A percentile compares a stretch with the other conserved stretches of the same genome.
phyloP scores from a whole-genome alignment of 768 basidiomycete species.

The Mrakia gelida region DNA sequence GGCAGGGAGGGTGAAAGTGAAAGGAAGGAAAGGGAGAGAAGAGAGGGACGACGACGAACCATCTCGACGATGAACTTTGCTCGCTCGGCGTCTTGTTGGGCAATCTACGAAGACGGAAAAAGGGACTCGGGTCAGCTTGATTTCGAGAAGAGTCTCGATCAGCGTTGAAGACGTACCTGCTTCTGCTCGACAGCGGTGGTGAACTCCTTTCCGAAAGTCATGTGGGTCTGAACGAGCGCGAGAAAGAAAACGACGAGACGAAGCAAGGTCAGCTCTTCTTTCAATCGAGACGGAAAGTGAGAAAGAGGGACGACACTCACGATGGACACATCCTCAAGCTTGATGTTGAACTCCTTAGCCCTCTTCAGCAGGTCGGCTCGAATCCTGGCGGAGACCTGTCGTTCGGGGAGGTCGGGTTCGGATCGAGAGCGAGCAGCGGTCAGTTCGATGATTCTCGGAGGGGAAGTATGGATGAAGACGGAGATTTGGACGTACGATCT shows the following conservation, averaged over 20 bases:
- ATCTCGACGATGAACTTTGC: constrained; percentile 99
- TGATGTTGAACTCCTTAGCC: constrained; percentile 92
- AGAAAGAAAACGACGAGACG: neutral
- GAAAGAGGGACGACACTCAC: constrained; percentile 39
- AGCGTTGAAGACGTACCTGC: constrained; percentile 48
- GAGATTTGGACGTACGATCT: constrained; percentile 18
- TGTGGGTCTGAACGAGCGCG: constrained; percentile 44
- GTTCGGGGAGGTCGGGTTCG: neutral
- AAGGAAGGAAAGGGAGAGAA: neutral
- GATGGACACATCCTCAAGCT: constrained; percentile 95
- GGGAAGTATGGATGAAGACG: neutral
- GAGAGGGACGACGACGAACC: constrained; percentile 49
- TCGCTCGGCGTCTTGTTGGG: constrained; percentile 98
- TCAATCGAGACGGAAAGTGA: neutral
- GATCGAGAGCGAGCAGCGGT: neutral
- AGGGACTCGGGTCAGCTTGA: neutral
- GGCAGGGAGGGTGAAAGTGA: neutral
- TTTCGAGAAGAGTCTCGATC: neutral
- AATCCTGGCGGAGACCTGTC: constrained; percentile 81
- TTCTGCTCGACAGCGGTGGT: constrained; percentile 91
- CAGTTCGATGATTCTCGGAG: neutral
- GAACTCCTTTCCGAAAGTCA: constrained; percentile 49
- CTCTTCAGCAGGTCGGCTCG: constrained; percentile 85
- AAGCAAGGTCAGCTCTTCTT: neutral
- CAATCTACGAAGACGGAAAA: constrained; percentile 54